Evolutionary conservation across 306 rosid species (phyloP).

Genomic region (Herpetospermum pedunculosum): DNA sequence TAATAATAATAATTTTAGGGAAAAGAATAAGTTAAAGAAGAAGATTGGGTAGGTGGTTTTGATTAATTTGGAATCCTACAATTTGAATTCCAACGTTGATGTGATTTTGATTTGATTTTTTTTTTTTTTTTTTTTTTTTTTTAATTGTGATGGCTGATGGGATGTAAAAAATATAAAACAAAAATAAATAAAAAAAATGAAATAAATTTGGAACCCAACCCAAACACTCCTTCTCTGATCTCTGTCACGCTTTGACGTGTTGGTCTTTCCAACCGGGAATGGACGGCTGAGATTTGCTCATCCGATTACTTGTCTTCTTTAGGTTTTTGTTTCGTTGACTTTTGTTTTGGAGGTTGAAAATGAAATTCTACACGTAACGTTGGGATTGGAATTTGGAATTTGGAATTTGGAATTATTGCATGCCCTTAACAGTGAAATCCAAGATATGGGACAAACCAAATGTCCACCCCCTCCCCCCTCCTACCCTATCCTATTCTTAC

Average conservation of each 20-base stretch:
- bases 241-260: not conserved
- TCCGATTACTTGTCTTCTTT: not conserved
- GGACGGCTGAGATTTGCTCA: not conserved
- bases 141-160: not conserved
- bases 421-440: not conserved
- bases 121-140: not conserved
- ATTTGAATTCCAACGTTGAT: not conserved
- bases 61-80: too few species aligned
- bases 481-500: not conserved
- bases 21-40: not conserved
- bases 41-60: not conserved
- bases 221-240: not conserved
- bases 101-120: not conserved
- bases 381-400: not conserved
- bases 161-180: not conserved
- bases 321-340: not conserved
- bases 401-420: not conserved
- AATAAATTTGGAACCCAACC: not conserved
- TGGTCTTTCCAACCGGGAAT: not conserved
- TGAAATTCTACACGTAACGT: not conserved
- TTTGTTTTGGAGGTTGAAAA: not conserved
- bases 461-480: not conserved
- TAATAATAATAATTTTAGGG: too few species aligned
- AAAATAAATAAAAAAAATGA: not conserved
- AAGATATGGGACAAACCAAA: not conserved